Base-by-base conservation (phyloP, 2,329 filamentous ascomycete species). In the Stachybotrys echinatus region DNA sequence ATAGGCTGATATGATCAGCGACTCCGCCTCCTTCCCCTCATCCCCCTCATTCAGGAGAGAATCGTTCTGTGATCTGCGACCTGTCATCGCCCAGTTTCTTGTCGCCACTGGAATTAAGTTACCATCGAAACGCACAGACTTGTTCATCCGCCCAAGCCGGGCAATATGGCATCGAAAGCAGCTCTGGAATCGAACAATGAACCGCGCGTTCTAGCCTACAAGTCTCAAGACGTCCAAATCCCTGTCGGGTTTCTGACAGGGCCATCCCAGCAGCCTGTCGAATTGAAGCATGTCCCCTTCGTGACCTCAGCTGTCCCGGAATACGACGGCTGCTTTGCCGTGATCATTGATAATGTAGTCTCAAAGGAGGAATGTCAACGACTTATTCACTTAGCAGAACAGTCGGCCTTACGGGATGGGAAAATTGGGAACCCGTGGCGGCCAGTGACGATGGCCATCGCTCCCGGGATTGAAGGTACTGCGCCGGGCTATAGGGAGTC, bases 401-500 rank as follows among this genome's bases (percentile, higher is more conserved):
- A 77, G 17, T 78, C 77, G 12, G 76, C 81, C 12, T 52, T 56
- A 1, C 23, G 22, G 6, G 23, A 52, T 2, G 23, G 44, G 17
- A 53, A 58, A 4, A 54, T 44, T 2, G 51, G 68, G 59, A 52
- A 55, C 6, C 65, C 71, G 2, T 92, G 88, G 89, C 73, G 76
- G 46, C 79, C 81, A 2, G 89, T 88, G 0, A 75, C 89, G 65
- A 75, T 92, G 50, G 87, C 87, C 61, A 65, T 81, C 21, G 87
- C 87, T 5, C 65, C 65, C 5, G 86, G 87, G 3, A 70, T 64
- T 50, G 84, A 92, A 66, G 66, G 73, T 3, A 64, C 75, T 4
- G 56, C 56, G 1, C 71, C 77, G 1, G 75, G 81, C 8, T 80
- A 81, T 45, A 76, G 89, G 17, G 84, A 88, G 53, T 85, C 85